A percentile compares a stretch with the other conserved stretches of the same genome.
Conservation (phyloP, 306 rosid species). For the Trifolium subterraneum region DNA sequence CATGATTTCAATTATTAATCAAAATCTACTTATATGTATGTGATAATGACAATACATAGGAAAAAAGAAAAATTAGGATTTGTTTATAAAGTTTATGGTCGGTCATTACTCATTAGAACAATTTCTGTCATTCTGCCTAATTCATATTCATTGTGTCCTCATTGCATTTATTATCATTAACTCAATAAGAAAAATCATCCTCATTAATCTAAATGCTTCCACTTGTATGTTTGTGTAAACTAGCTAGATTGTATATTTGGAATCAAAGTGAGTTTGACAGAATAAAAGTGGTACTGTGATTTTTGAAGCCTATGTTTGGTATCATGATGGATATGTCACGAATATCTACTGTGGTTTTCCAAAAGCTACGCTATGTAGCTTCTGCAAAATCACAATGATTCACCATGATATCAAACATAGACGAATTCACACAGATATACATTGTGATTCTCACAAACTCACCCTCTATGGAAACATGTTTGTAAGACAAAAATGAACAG, state of each 20-base stretch:
- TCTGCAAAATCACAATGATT: too few relatives aligned
- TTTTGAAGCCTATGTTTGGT: too few relatives aligned
- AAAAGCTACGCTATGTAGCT: too few relatives aligned
- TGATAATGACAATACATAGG: constrained; percentile 28
- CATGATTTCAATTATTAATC: constrained; percentile 32
- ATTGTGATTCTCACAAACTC: neutral
- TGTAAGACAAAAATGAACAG: neutral
- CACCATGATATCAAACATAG: too few relatives aligned
- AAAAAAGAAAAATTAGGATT: neutral
- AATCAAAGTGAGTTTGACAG: too few relatives aligned
- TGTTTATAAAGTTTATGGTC: neutral
- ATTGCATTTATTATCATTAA: constrained; percentile 17
- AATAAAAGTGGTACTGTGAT: too few relatives aligned
- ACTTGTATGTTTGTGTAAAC: too few relatives aligned
- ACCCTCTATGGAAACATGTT: neutral
- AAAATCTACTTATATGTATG: constrained; percentile 23
- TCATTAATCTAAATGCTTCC: neutral
- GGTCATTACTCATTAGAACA: constrained; percentile 37
- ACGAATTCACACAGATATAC: too few relatives aligned
- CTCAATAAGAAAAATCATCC: constrained; percentile 8
- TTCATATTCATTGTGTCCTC: constrained; percentile 13
- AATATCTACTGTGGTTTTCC: too few relatives aligned
- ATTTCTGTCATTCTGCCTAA: constrained; percentile 11
- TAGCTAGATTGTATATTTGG: too few relatives aligned
- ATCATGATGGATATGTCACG: too few relatives aligned